These are phyloP conservation scores for Chamaecrista fasciculata DNA, from an alignment of 306 rosid species.

Conservation along the genomic window DNA sequence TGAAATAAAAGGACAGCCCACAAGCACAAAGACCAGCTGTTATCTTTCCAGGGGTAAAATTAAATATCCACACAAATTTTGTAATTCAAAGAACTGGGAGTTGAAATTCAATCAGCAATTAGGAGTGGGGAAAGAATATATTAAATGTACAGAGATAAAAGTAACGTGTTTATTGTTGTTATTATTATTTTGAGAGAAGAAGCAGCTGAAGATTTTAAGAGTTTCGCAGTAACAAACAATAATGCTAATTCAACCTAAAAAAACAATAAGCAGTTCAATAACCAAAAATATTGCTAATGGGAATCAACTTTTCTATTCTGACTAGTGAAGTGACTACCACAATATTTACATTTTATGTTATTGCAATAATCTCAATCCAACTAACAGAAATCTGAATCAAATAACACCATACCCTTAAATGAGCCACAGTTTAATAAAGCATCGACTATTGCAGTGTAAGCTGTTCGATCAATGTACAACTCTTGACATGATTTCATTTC, in stretches of 20 bases:
- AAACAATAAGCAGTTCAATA: neutral
- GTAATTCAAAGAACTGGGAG: neutral
- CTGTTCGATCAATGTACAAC: conserved; percentile 67
- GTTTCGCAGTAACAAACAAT: too few relatives aligned
- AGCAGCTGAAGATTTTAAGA: neutral
- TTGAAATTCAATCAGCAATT: conserved; percentile 11
- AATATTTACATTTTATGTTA: neutral
- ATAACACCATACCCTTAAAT: conserved; percentile 54
- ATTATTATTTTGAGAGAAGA: neutral
- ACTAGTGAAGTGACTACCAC: too few relatives aligned
- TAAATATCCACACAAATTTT: conserved; percentile 13
- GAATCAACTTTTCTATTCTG: too few relatives aligned
- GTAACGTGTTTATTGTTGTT: neutral
- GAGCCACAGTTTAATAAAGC: conserved; percentile 73
- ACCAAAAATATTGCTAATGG: too few relatives aligned
- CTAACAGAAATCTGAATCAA: conserved; percentile 5
- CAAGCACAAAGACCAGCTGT: neutral
- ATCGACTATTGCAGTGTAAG: conserved; percentile 74
- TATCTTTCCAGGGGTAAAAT: neutral
- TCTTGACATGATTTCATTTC: conserved; percentile 66
- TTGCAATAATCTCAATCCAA: conserved; percentile 15
- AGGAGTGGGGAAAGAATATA: neutral
- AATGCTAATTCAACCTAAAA: conserved; percentile 7
- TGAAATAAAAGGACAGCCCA: conserved; percentile 11
- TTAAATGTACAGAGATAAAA: neutral